These are phyloP conservation scores for Geotrichum aggregatum DNA, from an alignment of 1,139 yeast genomes.

Conservation along the genomic window DNA sequence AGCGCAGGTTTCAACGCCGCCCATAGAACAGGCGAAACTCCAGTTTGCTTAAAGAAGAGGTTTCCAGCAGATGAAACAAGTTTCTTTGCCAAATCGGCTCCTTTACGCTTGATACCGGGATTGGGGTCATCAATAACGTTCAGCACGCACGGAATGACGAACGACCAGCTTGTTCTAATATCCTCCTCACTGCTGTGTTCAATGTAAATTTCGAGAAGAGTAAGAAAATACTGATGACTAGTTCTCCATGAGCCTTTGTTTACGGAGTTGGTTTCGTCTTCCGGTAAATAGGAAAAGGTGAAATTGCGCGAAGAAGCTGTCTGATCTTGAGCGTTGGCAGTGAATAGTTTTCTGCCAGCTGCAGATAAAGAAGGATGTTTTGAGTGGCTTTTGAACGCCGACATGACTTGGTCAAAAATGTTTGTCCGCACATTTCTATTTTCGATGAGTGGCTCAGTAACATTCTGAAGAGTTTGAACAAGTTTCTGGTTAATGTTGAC, in stretches of 20 bases:
- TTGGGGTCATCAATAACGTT: constrained; percentile 53
- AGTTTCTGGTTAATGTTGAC: background rate
- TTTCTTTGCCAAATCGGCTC: constrained; percentile 39
- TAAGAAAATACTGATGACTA: constrained; percentile 28
- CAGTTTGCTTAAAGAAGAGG: constrained; percentile 40
- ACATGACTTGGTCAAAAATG: constrained; percentile 12
- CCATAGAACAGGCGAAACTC: constrained; percentile 45
- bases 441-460: background rate
- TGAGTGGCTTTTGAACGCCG: constrained; percentile 22
- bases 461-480: background rate
- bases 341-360: constrained; percentile 24
- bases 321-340: background rate
- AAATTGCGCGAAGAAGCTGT: constrained; percentile 10
- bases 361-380: constrained; percentile 24
- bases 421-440: background rate
- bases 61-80: constrained; percentile 32
- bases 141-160: constrained; percentile 48
- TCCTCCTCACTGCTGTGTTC: constrained; percentile 25
- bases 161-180: constrained; percentile 42
- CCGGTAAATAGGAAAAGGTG: constrained; percentile 9
- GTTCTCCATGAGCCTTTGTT: constrained; percentile 38
- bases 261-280: constrained; percentile 5
- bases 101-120: constrained; percentile 44
- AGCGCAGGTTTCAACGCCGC: constrained; percentile 44
- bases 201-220: constrained; percentile 39